Evolutionary conservation across 495 filamentous ascomycete species (phyloP).

Genomic region (Penicillium malachiteum): DNA sequence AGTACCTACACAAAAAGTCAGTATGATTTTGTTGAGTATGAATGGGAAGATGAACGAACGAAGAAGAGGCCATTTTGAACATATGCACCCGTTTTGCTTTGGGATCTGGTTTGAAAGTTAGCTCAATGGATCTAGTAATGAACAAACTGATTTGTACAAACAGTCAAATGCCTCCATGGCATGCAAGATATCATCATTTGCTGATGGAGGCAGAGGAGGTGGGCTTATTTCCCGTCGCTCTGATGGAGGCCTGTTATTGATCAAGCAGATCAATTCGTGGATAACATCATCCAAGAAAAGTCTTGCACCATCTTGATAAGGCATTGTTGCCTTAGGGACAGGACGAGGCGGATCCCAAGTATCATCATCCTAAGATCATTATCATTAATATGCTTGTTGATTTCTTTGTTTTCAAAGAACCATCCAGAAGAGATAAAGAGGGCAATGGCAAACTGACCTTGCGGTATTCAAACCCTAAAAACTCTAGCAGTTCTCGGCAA

Average conservation of each 20-base stretch:
- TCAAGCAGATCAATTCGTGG: slow-evolving; percentile 50
- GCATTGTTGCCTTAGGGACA: slow-evolving; percentile 30
- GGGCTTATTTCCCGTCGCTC: slow-evolving; percentile 45
- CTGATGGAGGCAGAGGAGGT: slow-evolving; percentile 27
- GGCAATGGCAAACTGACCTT: slow-evolving; percentile 30
- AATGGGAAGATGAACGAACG: slow-evolving; percentile 26
- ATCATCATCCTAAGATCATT: slow-evolving; percentile 27
- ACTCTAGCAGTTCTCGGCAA: slow-evolving; percentile 61
- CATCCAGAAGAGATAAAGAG: neutral
- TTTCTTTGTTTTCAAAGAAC: neutral
- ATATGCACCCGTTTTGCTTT: slow-evolving; percentile 26
- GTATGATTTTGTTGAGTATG: neutral
- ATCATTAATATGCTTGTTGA: slow-evolving; percentile 11
- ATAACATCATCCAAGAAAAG: slow-evolving; percentile 56
- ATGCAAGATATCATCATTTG: slow-evolving; percentile 38
- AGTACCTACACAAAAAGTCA: slow-evolving; percentile 23
- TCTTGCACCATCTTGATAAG: slow-evolving; percentile 44
- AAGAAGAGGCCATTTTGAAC: slow-evolving; percentile 38
- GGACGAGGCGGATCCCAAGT: slow-evolving; percentile 50
- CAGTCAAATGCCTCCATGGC: slow-evolving; percentile 51
- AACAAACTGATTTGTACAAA: slow-evolving; percentile 22
- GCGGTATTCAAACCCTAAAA: slow-evolving; percentile 55
- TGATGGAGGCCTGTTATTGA: slow-evolving; percentile 39
- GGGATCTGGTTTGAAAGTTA: slow-evolving; percentile 26
- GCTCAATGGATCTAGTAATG: neutral